These are phyloP conservation scores for Chlamydomonas sphaeroides DNA, from an alignment of 139 green algal genomes.

Conservation along the genomic window DNA sequence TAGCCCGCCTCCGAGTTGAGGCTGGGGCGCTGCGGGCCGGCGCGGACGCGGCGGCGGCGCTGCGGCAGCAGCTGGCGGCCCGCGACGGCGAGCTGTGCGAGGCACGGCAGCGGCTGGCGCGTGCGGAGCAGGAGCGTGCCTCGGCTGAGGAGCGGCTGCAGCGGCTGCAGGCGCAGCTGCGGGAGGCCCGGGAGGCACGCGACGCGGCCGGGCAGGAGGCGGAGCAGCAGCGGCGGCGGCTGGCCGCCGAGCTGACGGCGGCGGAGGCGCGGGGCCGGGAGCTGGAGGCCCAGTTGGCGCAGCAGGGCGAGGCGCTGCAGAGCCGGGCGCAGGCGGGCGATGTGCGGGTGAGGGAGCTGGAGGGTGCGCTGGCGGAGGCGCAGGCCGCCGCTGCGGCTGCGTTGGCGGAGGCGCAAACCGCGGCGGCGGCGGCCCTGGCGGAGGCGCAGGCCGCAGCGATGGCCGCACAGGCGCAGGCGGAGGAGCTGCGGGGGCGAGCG, in stretches of 20 bases:
- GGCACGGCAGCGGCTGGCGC: constrained; percentile 31
- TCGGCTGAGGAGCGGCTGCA: constrained; percentile 24
- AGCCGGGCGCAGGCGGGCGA: neutral
- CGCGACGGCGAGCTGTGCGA: constrained; percentile 41
- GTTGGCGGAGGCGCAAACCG: neutral
- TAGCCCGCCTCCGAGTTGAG: constrained; percentile 14
- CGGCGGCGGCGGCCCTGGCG: neutral
- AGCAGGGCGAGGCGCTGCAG: neutral
- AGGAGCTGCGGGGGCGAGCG: neutral
- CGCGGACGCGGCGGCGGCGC: constrained; percentile 1
- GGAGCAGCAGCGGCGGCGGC: constrained; percentile 6
- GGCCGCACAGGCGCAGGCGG: no score
- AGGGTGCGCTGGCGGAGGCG: no score
- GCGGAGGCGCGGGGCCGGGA: neutral
- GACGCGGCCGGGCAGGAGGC: neutral
- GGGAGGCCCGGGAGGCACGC: constrained; percentile 9
- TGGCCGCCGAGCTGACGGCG: neutral
- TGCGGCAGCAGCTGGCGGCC: constrained; percentile 28
- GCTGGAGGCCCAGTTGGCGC: constrained; percentile 5
- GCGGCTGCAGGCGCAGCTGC: constrained; percentile 25
- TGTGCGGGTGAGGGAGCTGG: no score
- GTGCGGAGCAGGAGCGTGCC: constrained; percentile 26
- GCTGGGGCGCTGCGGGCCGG: constrained; percentile 7
- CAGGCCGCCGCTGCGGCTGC: no score
- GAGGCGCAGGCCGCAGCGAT: neutral